Conservation (phyloP, 2,329 filamentous ascomycete species). For the Calonectria montana region DNA sequence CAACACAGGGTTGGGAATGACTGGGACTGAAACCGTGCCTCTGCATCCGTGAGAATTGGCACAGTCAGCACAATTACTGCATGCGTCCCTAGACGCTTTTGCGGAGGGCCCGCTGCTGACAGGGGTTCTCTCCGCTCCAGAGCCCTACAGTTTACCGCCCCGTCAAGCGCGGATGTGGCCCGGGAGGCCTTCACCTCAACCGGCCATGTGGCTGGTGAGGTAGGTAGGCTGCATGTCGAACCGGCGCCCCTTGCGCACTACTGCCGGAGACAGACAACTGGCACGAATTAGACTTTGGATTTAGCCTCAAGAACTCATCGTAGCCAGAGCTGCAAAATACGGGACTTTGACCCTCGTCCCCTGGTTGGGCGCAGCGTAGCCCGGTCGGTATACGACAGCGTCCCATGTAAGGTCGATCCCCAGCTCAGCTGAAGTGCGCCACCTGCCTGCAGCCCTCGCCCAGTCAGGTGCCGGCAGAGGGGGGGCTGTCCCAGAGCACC, state of each 20-base stretch:
- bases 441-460: neutral
- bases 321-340: neutral
- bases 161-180: neutral
- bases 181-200: neutral
- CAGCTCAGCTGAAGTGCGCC: conserved; percentile 18
- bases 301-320: neutral
- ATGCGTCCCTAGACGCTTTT: conserved; percentile 1
- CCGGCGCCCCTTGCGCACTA: neutral
- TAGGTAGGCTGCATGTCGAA: neutral
- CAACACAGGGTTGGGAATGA: neutral
- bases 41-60: neutral
- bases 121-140: conserved; percentile 19
- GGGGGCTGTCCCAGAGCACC: neutral
- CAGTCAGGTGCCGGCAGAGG: neutral
- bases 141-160: neutral
- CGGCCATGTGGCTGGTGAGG: conserved; percentile 11
- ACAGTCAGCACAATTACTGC: conserved; percentile 22
- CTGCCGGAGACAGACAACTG: neutral
- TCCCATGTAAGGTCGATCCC: conserved; percentile 8
- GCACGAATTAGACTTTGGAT: neutral
- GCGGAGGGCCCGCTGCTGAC: conserved; percentile 12
- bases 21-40: neutral
- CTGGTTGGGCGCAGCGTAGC: neutral
- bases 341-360: neutral
- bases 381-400: neutral